A percentile compares a stretch with the other conserved stretches of the same genome.
These are phyloP conservation scores for Salix brachista DNA, from an alignment of 345 rosid species.

Conservation along the genomic window DNA sequence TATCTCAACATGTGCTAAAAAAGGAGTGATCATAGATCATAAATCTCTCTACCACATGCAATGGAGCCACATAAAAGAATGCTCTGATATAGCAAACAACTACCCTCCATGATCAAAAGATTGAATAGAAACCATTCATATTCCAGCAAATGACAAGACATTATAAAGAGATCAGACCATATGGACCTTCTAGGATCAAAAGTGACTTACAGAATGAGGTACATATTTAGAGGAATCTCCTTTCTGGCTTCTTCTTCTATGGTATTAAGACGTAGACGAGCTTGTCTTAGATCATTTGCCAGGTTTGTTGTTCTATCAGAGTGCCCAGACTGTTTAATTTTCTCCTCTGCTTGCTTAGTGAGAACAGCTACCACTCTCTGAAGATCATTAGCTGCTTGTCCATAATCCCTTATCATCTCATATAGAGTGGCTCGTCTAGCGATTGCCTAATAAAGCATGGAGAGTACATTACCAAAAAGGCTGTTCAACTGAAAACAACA, in stretches of 20 bases:
- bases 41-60: neutral
- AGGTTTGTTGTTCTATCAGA: conserved; percentile 48
- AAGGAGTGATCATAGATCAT: neutral
- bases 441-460: conserved; percentile 54
- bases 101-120: neutral
- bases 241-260: conserved; percentile 73
- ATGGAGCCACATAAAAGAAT: neutral
- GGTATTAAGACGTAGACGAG: conserved; percentile 51
- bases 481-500: neutral
- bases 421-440: conserved; percentile 79
- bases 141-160: neutral
- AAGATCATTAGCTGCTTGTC: conserved; percentile 76
- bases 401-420: conserved; percentile 89
- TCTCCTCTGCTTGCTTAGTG: conserved; percentile 60
- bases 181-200: neutral
- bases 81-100: neutral
- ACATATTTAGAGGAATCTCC: conserved; percentile 69
- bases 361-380: conserved; percentile 54
- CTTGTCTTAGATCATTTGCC: conserved; percentile 63
- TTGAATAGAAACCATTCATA: neutral
- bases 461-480: conserved; percentile 6
- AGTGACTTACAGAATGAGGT: conserved; percentile 84
- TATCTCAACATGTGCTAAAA: neutral
- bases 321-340: conserved; percentile 36
- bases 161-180: neutral